Evolutionary conservation across 306 rosid species (phyloP).

Genomic region (Cajanus cajan): DNA sequence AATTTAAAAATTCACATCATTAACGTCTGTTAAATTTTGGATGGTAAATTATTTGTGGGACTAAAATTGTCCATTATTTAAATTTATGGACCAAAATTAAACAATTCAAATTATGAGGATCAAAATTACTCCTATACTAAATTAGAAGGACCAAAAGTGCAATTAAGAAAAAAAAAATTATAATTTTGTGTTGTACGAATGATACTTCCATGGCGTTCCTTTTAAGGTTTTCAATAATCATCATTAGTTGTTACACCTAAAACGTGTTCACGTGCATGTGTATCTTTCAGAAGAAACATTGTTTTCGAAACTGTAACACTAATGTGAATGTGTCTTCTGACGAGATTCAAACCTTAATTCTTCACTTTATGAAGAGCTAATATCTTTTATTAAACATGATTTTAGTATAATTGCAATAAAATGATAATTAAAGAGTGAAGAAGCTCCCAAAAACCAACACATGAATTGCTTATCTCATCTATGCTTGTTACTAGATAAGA

Average conservation of each 20-base stretch:
- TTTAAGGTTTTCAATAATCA: slow-evolving; percentile 1
- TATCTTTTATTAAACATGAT: neutral
- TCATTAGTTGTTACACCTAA: slow-evolving; percentile 1
- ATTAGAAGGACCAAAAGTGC: too few relatives aligned
- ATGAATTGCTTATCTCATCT: neutral
- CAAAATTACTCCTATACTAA: too few relatives aligned
- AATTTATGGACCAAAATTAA: too few relatives aligned
- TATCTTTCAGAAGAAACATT: neutral
- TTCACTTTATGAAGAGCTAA: neutral
- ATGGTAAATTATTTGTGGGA: too few relatives aligned
- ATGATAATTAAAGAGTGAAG: neutral
- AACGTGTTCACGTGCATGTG: neutral
- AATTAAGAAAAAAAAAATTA: too few relatives aligned
- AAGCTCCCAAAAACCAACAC: neutral
- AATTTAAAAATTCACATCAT: too few relatives aligned
- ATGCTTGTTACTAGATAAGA: neutral
- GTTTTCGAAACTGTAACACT: neutral
- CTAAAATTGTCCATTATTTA: too few relatives aligned
- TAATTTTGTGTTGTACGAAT: neutral
- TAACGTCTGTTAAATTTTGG: too few relatives aligned
- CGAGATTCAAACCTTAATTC: neutral
- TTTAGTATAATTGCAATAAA: neutral
- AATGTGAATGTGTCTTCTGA: neutral
- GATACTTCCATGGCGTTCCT: neutral
- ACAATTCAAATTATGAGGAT: too few relatives aligned